Base-by-base conservation (phyloP, 139 green algal genomes). In the Tetraselmis chui region DNA sequence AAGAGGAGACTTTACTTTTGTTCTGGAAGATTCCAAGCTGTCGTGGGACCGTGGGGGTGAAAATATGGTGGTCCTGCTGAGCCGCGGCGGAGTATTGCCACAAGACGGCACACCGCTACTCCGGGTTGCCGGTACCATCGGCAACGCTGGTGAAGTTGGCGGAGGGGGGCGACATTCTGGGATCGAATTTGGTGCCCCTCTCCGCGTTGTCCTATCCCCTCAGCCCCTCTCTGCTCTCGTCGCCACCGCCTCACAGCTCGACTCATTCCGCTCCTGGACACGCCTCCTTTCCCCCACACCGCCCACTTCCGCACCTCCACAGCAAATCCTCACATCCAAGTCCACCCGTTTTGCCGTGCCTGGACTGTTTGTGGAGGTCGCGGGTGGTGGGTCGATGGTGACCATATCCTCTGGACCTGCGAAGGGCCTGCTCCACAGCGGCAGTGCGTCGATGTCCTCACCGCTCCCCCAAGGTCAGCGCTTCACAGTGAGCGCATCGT, bases 381-480 rank as follows among this genome's bases (percentile, higher is more conserved):
- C 45, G 45, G 45, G 11, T 18, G 18, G 45, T 67, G 45, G 87
- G 23, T 78, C 83, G 1, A 84, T 85, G 0, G 23, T 91, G 79
- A 82, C 75, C 25, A 75, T 91, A 31, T 67, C 80, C 59, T 30
- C 31, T 31, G 75, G 87, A 2, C 75, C 29, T 0, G 82, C 76
- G 0, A 30, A 77, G 23, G 28, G 78, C 25, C 82, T 88, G 82
- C 82, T 67, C 45, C 45, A 18, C 11, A 25, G 11, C 45, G 45
- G 45, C 45, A 67, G 5, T 67, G 45, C 45, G 45, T 5, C 45
- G 45, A 18, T 5, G 45, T 5, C 11, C 45, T 18, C 18, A 18
- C 45, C 45, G 45, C 45, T 18, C 11, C 45, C 18, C 45, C 5
- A 5, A 25, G 45, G 45, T 18, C 45, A 67, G 11, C 5, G 45